A percentile compares a stretch with the other conserved stretches of the same genome.
phyloP scores from a whole-genome alignment of 2,329 filamentous ascomycete genomes.

The Colletotrichum filicis region DNA sequence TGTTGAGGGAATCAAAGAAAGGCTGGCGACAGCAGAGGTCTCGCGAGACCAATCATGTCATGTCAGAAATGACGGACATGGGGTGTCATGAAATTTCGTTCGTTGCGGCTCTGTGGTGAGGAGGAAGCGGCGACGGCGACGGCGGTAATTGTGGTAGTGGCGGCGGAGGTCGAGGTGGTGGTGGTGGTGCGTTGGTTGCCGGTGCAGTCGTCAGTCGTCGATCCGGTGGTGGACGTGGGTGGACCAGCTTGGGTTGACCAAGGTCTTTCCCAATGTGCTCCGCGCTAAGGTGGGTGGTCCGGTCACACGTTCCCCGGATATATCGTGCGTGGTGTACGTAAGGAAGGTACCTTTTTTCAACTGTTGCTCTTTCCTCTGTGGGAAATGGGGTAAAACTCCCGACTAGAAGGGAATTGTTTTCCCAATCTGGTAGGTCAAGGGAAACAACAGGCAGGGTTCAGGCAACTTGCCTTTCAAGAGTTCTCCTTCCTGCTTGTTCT shows the following conservation, averaged over 20 bases:
- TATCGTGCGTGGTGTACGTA: neutral
- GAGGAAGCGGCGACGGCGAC: constrained; percentile 3
- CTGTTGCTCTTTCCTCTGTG: neutral
- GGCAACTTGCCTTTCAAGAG: neutral
- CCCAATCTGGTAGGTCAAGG: neutral
- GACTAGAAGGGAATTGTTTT: neutral
- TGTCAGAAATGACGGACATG: constrained; percentile 12
- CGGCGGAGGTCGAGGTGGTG: constrained; percentile 9
- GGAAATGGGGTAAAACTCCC: neutral
- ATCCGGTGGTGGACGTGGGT: constrained; percentile 5
- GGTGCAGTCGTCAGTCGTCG: constrained; percentile 19
- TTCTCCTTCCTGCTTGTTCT: neutral
- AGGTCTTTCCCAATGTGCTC: constrained; percentile 12
- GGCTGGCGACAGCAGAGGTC: neutral
- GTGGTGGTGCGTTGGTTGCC: constrained; percentile 19
- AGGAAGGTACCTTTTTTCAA: neutral
- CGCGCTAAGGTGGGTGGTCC: constrained; percentile 12
- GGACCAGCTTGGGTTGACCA: neutral
- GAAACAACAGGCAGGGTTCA: no score
- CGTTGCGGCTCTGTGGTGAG: constrained; percentile 28
- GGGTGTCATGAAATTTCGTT: constrained; percentile 9
- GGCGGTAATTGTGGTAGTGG: neutral
- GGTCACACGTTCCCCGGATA: constrained; percentile 12
- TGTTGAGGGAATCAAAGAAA: neutral
- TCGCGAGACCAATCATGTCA: constrained; percentile 19